Conservation (phyloP, 2,329 filamentous ascomycete genomes). For the Gaeumannomyces sp. region DNA sequence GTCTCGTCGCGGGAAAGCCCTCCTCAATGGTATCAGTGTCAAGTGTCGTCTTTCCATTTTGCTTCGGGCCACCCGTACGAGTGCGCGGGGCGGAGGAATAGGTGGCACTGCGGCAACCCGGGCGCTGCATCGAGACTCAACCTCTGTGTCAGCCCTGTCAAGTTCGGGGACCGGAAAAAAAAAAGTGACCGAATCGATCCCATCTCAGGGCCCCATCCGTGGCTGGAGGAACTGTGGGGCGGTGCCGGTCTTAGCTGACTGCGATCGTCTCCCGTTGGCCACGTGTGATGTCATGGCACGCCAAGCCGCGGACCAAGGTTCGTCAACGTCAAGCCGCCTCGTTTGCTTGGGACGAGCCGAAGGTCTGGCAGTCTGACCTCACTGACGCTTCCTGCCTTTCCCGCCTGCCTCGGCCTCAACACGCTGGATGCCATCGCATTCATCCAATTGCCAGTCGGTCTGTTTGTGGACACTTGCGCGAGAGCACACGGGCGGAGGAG, state of each 20-base stretch:
- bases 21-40: background rate
- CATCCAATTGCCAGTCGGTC: too few relatives aligned
- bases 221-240: background rate
- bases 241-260: background rate
- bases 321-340: background rate
- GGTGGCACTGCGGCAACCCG: too few relatives aligned
- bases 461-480: too few relatives aligned
- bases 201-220: background rate
- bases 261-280: background rate
- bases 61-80: background rate
- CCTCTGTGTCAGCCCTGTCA: too few relatives aligned
- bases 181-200: background rate
- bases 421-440: too few relatives aligned
- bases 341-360: background rate
- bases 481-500: too few relatives aligned
- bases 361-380: background rate
- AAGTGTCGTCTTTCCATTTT: background rate
- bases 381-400: background rate
- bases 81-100: too few relatives aligned
- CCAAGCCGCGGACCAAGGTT: background rate
- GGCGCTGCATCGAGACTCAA: background rate
- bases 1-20: too few relatives aligned
- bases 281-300: background rate
- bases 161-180: background rate
- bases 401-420: too few relatives aligned